Base-by-base conservation (phyloP, 2,329 filamentous ascomycete genomes). In the Davidsoniella virescens region DNA sequence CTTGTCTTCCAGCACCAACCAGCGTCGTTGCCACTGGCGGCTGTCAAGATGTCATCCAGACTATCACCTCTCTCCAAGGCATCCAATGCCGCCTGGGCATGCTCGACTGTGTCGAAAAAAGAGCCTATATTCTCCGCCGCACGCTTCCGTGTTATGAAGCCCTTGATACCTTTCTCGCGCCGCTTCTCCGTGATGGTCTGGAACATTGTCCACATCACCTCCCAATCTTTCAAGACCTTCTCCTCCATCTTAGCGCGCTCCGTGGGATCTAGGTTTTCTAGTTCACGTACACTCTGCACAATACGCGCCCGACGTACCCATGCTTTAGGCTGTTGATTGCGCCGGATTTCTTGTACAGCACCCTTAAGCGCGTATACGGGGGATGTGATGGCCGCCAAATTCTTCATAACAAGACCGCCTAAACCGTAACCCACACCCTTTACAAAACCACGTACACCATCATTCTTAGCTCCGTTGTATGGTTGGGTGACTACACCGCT, bases 331-430 rank as follows among this genome's bases (percentile, higher is more conserved):
- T 73, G 70, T 50, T 68, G 69, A 8, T 66, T 62, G 36, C 77
- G 71, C 54, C 71, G 66, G 1, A 69, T 62, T 58, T 84, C 75
- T 56, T 80, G 80, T 29, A 75, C 69, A 0, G 81, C 59, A 0
- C 80, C 80, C 58, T 83, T 81, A 54, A 81, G 67, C 0, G 75
- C 70, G 56, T 78, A 84, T 0, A 76, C 78, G 2, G 77, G 56
- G 0, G 78, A 76, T 1, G 80, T 59, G 1, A 81, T 52, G 5
- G 79, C 80, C 0, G 78, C 69, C 5, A 82, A 67, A 47, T 80
- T 73, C 60, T 84, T 84, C 25, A 83, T 66, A 2, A 82, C 68
- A 20, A 82, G 71, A 0, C 80, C 78, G 1, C 71, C 75, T 6
- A 82, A 56, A 0, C 80, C 80, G 67, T 78, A 79, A 12, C 75